Evolutionary conservation across 495 filamentous ascomycete species (phyloP), one percentile per base, ranked within the genome.

Genomic region (Neurospora sp.): DNA sequence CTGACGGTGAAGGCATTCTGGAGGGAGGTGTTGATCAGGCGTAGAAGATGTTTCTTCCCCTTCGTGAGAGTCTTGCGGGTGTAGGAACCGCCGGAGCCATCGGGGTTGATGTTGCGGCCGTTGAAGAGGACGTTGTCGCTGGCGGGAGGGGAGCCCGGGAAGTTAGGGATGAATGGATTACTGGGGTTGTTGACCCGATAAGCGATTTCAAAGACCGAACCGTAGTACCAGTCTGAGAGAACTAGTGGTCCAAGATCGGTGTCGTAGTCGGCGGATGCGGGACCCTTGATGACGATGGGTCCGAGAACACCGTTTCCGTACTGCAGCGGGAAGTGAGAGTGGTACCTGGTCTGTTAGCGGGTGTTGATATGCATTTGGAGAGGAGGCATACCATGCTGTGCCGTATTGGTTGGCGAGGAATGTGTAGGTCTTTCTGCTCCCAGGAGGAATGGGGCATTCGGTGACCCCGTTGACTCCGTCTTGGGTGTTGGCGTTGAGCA

Each of bases 241-340:
- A 83, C 70, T 0, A 87, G 47, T 3, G 82, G 74, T 20, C 84
- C 86, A 7, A 86, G 77, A 75, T 87, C 85, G 53, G 80, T 79
- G 38, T 90, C 88, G 71, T 90, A 89, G 39, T 86, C 75, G 40
- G 77, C 80, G 37, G 81, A 83, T 1, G 80, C 76, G 1, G 89
- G 89, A 0, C 89, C 89, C 61, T 89, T 82, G 75, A 90, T 86
- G 39, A 87, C 80, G 31, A 90, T 80, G 2, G 87, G 80, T 1
- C 88, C 89, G 22, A 80, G 69, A 3, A 80, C 59, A 69, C 86
- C 87, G 38, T 86, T 83, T 9, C 81, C 79, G 73, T 88, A 89
- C 73, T 89, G 86, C 4, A 82, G 82, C 12, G 81, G 81, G 77
- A 86, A 88, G 72, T 90, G 88, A 14, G 83, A 82, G 69, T 89